Percentiles rank a stretch among this genome's conserved stretches.
Evolutionary conservation across 345 rosid genomes (phyloP).

Genomic region (Eucalyptus dawsonii): DNA sequence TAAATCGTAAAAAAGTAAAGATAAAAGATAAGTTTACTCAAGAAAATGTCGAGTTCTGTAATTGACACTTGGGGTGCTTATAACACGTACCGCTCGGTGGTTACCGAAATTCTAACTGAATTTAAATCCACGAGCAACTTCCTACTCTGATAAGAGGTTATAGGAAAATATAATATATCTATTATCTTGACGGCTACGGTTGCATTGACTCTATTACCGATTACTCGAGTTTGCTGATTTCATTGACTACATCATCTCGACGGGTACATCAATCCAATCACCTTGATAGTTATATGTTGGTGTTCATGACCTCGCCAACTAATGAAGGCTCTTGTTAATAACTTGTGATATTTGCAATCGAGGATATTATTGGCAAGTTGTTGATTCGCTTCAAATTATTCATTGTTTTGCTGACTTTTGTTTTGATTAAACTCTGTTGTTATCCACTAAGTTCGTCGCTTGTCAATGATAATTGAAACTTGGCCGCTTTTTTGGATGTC

Average conservation of each 20-base stretch:
- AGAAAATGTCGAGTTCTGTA: neutral
- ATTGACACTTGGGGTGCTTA: neutral
- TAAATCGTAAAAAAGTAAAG: neutral
- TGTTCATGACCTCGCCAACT: neutral
- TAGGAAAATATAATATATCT: neutral
- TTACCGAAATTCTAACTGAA: neutral
- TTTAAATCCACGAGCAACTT: neutral
- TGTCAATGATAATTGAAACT: neutral
- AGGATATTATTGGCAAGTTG: neutral
- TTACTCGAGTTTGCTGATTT: neutral
- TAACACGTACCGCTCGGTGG: accelerated
- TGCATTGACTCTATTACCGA: neutral
- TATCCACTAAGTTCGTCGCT: neutral
- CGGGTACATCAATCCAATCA: neutral
- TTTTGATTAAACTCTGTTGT: neutral
- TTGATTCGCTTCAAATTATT: neutral
- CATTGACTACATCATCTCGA: too few relatives aligned
- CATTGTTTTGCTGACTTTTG: neutral
- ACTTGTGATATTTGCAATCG: neutral
- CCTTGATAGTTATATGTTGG: neutral
- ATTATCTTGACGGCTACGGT: neutral
- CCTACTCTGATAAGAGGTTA: neutral
- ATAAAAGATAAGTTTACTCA: neutral
- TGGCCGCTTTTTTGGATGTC: neutral
- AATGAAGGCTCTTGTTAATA: neutral